A percentile compares a stretch with the other conserved stretches of the same genome.
Evolutionary conservation across 2,329 filamentous ascomycete genomes (phyloP).

Genomic region (Geoglossum cookeanum): DNA sequence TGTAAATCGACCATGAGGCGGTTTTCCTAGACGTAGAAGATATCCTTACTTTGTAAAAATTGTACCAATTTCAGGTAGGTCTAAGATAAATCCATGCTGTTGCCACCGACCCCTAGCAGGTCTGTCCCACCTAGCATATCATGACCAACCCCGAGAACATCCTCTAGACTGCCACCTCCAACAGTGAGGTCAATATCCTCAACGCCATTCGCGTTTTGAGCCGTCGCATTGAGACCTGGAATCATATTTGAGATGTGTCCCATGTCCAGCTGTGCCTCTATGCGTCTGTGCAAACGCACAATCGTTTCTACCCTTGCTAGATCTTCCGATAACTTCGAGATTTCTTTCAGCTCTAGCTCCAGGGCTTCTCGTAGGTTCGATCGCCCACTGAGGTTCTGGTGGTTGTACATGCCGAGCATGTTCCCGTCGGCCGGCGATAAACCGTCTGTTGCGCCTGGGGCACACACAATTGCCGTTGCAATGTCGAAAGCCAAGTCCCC

Average conservation of each 20-base stretch:
- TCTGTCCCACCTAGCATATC: background rate
- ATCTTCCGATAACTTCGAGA: constrained; percentile 36
- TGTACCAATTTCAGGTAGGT: background rate
- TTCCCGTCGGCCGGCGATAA: constrained; percentile 20
- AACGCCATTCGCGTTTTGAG: background rate
- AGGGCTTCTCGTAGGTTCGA: constrained; percentile 42
- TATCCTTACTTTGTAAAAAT: background rate
- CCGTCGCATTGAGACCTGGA: background rate
- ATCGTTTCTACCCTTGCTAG: constrained; percentile 38
- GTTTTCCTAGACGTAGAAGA: background rate
- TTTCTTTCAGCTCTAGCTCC: constrained; percentile 34
- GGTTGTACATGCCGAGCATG: constrained; percentile 10
- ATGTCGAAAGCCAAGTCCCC: constrained; percentile 42
- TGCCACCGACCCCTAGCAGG: background rate
- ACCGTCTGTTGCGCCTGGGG: constrained; percentile 34
- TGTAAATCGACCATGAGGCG: background rate
- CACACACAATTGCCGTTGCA: constrained; percentile 48
- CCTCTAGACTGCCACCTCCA: background rate
- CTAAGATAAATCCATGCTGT: background rate
- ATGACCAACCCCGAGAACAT: background rate
- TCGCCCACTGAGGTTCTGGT: constrained; percentile 24
- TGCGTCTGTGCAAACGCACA: constrained; percentile 41
- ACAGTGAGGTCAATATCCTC: background rate
- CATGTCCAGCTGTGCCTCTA: constrained; percentile 42
- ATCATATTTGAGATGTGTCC: constrained; percentile 7